A percentile compares a stretch with the other conserved stretches of the same genome.
Evolutionary conservation across 495 filamentous ascomycete species (phyloP).

Genomic region (Penicillium steckii): DNA sequence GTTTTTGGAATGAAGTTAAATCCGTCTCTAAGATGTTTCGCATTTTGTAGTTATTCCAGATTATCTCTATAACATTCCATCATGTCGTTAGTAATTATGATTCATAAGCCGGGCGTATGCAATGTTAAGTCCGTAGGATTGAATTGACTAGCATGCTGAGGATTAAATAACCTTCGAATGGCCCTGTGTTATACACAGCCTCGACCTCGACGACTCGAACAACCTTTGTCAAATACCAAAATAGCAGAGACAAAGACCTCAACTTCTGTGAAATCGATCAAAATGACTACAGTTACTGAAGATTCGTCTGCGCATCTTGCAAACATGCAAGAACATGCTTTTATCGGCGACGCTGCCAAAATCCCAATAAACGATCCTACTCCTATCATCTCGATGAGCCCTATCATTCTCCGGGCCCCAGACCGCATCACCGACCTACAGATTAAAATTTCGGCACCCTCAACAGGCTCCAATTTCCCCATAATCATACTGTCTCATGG

Average conservation of each 20-base stretch:
- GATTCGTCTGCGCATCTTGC: not conserved
- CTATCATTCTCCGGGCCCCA: constrained; percentile 24
- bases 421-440: constrained; percentile 14
- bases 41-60: not conserved
- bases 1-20: not conserved
- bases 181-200: too few relatives aligned
- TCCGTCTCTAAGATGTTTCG: not conserved
- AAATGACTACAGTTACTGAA: not conserved
- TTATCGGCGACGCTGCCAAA: constrained; percentile 36
- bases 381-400: constrained; percentile 38
- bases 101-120: too few relatives aligned
- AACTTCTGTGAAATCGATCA: not conserved
- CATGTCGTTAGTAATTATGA: too few relatives aligned
- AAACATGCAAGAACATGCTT: constrained; percentile 25
- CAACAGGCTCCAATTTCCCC: constrained; percentile 34
- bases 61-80: not conserved
- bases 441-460: constrained; percentile 5
- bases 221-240: not conserved
- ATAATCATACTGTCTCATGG: constrained; percentile 45
- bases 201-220: not conserved
- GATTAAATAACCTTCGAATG: not conserved
- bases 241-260: not conserved
- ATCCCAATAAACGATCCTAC: constrained; percentile 30
- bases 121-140: too few relatives aligned
- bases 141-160: too few relatives aligned